Conservation (phyloP, 2,329 filamentous ascomycete species). For the Penicillium sp. region DNA sequence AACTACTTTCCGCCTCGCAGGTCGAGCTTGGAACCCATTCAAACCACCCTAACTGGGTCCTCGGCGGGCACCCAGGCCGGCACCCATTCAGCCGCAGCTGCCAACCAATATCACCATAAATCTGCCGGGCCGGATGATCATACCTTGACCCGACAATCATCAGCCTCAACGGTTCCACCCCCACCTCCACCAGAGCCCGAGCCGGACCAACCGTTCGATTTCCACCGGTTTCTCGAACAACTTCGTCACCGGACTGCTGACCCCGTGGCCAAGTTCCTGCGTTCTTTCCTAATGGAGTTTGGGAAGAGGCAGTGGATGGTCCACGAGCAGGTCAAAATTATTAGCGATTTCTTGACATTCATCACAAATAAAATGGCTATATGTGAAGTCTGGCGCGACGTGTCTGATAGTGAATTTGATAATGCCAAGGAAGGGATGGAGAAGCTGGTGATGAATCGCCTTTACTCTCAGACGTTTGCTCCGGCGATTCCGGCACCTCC, state of each 20-base stretch:
- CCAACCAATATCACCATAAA: constrained; percentile 27
- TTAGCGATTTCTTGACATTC: constrained; percentile 91
- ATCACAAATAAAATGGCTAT: constrained; percentile 98
- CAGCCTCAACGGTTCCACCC: constrained; percentile 51
- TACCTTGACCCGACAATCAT: constrained; percentile 31
- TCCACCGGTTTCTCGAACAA: constrained; percentile 94
- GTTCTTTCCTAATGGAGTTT: constrained; percentile 92
- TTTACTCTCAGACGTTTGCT: constrained; percentile 95
- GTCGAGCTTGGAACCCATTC: constrained; percentile 77
- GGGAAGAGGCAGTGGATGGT: constrained; percentile 99
- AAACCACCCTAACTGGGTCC: constrained; percentile 36
- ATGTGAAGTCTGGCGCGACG: constrained; percentile 93
- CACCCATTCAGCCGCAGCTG: constrained; percentile 23
- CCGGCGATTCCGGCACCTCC: constrained; percentile 83
- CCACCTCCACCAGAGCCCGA: constrained; percentile 76
- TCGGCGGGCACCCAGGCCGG: constrained; percentile 19
- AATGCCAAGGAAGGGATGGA: constrained; percentile 99
- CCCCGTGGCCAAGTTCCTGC: constrained; percentile 89
- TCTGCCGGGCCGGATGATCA: constrained; percentile 26
- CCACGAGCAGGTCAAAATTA: constrained; percentile 98
- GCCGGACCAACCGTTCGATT: constrained; percentile 86
- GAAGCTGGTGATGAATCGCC: constrained; percentile 96
- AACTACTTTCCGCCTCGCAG: constrained; percentile 74
- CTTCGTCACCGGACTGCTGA: constrained; percentile 96
- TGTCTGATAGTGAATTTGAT: constrained; percentile 95